Base-by-base conservation (phyloP, 257 asterid species). In the Penstemon davidsonii region DNA sequence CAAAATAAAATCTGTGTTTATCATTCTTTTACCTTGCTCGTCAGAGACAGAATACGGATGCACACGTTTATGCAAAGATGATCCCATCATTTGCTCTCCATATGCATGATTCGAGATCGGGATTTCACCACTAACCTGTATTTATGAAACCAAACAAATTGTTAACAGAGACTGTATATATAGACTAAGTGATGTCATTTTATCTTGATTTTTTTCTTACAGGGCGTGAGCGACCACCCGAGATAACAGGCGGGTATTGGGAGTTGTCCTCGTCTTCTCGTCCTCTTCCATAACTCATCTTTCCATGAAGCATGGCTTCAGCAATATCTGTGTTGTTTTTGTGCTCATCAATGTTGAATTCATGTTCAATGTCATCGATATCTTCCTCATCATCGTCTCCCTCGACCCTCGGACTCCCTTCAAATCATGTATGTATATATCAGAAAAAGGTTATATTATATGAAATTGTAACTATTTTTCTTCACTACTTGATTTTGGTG, bases 381-480 rank as follows among this genome's bases (percentile, higher is more conserved):
- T 92, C 98, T 79, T 92, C 98, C 79, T 92, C 98, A 5, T 92
- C 98, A 7, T 92, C 98, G 62, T 92, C 98, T 71, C 98, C 98
- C 58, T 88, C 94, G 71, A 92, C 98, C 84, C 97, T 86, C 42
- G 95, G 88, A 74, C 98, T 82, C 83, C 98, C 98, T 91, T 72
- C 75, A 74, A 43, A 42, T 51, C 74, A 59, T 62, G 39, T 37
- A 39, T 40, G 3, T 37, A 54, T 44, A 50, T 36, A 53, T 68
- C 12, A 64, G 45, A 62, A 38, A 56, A 41, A 12, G 12, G 13
- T 56, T 37, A 11, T 33, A 56, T 25, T 25, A 25, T 25, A 25
- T 6, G 12, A 5, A 25, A 25, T 25, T 36, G 62, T 10, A 37
- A 37, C 40, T 9, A 38, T 58, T 5, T 12, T 38, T 55, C 9